These are phyloP conservation scores for Otatea glauca DNA, from an alignment of 176 grass and related monocot species.

Conservation along the genomic window DNA sequence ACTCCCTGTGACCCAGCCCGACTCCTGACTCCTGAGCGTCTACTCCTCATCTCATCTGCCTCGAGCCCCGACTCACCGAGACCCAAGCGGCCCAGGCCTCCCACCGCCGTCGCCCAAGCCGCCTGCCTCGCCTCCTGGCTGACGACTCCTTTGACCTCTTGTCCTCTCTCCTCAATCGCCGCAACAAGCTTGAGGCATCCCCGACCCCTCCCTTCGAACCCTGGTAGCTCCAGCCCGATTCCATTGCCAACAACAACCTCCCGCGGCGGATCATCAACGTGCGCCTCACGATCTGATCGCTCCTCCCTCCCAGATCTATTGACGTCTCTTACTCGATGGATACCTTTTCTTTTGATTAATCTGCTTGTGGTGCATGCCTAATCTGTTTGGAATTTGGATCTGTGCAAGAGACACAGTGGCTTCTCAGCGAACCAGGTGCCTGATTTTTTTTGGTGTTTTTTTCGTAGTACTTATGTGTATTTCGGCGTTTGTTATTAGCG, in stretches of 20 bases:
- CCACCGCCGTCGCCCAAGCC: too few species aligned
- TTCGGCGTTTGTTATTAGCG: background rate
- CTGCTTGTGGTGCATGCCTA: background rate
- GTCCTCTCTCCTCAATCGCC: constrained; percentile 15
- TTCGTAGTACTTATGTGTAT: constrained; percentile 23
- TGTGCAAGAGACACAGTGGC: constrained; percentile 88
- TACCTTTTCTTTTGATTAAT: background rate
- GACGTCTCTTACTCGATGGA: background rate
- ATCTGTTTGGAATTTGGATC: constrained; percentile 46
- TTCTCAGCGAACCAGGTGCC: constrained; percentile 92
- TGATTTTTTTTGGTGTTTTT: background rate
- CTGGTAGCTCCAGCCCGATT: constrained; percentile 30
- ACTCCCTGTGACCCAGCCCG: too few species aligned
- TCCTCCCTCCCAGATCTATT: constrained; percentile 14
- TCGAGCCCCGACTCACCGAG: too few species aligned
- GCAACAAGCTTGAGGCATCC: constrained; percentile 39
- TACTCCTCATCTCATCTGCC: too few species aligned
- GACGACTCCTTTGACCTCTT: constrained; percentile 42
- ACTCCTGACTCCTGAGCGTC: too few species aligned
- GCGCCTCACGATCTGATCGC: constrained; percentile 38
- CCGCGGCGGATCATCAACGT: constrained; percentile 97
- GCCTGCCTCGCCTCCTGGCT: too few species aligned
- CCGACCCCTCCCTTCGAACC: background rate
- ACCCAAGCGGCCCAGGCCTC: too few species aligned
- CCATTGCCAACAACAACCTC: constrained; percentile 94